Evolutionary conservation across 768 basidiomycete species (phyloP), one percentile per base, ranked within the genome.

Genomic region (Leccinum obscurum): DNA sequence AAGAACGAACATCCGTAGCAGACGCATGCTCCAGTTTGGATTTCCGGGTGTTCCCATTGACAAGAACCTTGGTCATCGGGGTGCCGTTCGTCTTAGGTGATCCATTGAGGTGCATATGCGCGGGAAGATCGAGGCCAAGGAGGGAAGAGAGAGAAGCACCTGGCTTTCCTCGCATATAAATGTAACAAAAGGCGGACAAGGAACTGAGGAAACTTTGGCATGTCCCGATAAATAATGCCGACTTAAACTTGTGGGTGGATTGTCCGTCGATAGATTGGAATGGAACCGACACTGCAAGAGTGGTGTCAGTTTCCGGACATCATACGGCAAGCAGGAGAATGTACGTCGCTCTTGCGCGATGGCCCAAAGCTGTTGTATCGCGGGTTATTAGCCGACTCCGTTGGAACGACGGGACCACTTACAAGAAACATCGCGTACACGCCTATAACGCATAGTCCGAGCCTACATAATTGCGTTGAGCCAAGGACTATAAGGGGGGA

Each of bases 401-500:
- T n/a, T 6, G 22, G 48, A 35, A 50, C 17, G 51, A 35, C 44
- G n/a, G 1, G 60, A 26, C 55, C 57, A 72, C 88, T 75, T 67
- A 90, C 90, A 65, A 98, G 79, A 73, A 97, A 98, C 83, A 94
- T 94, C 24, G 89, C 84, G 71, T 98, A 98, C 50, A 98, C 95
- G 56, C 95, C 95, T 9, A 81, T 76, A 13, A 93, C 83, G 72
- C 95, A 98, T 63, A 89, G 65, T 28, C 79, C 81, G 52, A 98
- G 82, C 67, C 89, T 90, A 57, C 2, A 34, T 3, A 22, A 48
- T 7, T 4, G 22, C 51, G 32, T 62, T 48, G 60, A 55, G 32
- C 10, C 2, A 37, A 41, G 4, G 1, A 22, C 7, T 24, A 30
- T 1, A 14, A 37, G 37, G 24, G 2, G 7, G 30, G 26, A 26